Evolutionary conservation across 1,284 basidiomycete genomes (phyloP).

Genomic region (Pseudozyma thailandica): DNA sequence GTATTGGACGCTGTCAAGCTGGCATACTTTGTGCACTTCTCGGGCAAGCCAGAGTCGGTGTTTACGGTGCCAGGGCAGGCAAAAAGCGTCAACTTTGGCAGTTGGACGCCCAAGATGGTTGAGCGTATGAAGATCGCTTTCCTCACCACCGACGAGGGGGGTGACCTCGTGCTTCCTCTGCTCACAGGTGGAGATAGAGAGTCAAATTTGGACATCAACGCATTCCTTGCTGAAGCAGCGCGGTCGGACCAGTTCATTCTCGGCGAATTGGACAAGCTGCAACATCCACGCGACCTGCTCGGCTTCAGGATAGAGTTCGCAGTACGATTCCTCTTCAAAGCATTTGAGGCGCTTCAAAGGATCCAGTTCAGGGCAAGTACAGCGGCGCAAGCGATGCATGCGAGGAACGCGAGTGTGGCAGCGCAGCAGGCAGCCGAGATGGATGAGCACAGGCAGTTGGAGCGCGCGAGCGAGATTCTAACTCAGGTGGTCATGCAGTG

Average conservation of each 20-base stretch:
- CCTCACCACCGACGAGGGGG: constrained; percentile 12
- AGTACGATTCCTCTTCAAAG: constrained; percentile 26
- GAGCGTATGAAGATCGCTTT: constrained; percentile 36
- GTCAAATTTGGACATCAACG: constrained; percentile 10
- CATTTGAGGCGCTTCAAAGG: constrained; percentile 32
- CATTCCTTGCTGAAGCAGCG: constrained; percentile 21
- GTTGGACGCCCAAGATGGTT: constrained; percentile 44
- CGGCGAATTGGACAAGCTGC: constrained; percentile 17
- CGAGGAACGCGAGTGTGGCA: constrained; percentile 9
- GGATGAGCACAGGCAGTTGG: constrained; percentile 39
- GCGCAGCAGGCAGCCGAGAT: constrained; percentile 35
- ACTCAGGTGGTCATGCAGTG: constrained; percentile 48
- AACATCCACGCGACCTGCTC: constrained; percentile 30
- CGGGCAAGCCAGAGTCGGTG: constrained; percentile 48
- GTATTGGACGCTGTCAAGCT: constrained; percentile 48
- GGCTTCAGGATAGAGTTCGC: constrained; percentile 37
- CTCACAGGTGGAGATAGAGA: constrained; percentile 3
- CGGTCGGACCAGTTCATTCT: constrained; percentile 37
- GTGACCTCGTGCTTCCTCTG: constrained; percentile 21
- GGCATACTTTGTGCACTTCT: constrained; percentile 50
- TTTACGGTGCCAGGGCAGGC: constrained; percentile 40
- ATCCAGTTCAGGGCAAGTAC: constrained; percentile 31
- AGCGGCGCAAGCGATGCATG: constrained; percentile 35
- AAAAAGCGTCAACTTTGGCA: constrained; percentile 20
- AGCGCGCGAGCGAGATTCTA: constrained; percentile 36